Evolutionary conservation across 345 rosid species (phyloP).

Genomic region (Cochlearia excelsa): DNA sequence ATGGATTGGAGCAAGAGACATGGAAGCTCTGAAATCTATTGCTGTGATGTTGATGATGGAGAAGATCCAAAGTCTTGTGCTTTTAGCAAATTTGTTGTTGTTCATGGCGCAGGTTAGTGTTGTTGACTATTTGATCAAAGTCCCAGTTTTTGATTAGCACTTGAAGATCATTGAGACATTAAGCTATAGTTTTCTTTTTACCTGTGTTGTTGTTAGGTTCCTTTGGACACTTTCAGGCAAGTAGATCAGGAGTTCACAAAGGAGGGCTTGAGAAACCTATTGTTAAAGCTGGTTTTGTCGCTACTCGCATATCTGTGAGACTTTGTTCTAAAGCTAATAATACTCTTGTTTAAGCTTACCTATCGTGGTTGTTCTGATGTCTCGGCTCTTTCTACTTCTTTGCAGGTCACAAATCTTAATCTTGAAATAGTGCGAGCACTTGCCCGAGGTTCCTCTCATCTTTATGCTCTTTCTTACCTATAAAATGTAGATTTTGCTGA

Average conservation of each 20-base stretch:
- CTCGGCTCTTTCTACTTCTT: slow-evolving; percentile 4
- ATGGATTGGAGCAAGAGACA: slow-evolving; percentile 91
- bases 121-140: neutral
- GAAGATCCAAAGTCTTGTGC: slow-evolving; percentile 36
- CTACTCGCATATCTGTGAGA: slow-evolving; percentile 87
- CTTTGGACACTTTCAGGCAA: slow-evolving; percentile 97
- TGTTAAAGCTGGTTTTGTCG: slow-evolving; percentile 92
- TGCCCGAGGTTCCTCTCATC: slow-evolving; percentile 61
- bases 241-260: slow-evolving; percentile 89
- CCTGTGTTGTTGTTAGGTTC: slow-evolving; percentile 55
- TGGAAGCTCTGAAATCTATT: slow-evolving; percentile 47
- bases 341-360: slow-evolving; percentile 8
- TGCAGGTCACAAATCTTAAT: slow-evolving; percentile 81
- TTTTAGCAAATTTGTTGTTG: slow-evolving; percentile 61
- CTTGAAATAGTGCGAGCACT: slow-evolving; percentile 90
- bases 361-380: slow-evolving; percentile 4
- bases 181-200: neutral
- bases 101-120: slow-evolving; percentile 87
- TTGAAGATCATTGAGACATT: neutral
- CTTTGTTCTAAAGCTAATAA: neutral
- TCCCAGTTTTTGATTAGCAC: neutral
- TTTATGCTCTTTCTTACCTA: neutral
- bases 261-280: slow-evolving; percentile 71
- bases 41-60: slow-evolving; percentile 42
- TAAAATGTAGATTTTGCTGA: slow-evolving; percentile 11